These are phyloP conservation scores for Lichtheimia ramosa DNA, from an alignment of 371 early-diverging fungal genomes.

Conservation along the genomic window DNA sequence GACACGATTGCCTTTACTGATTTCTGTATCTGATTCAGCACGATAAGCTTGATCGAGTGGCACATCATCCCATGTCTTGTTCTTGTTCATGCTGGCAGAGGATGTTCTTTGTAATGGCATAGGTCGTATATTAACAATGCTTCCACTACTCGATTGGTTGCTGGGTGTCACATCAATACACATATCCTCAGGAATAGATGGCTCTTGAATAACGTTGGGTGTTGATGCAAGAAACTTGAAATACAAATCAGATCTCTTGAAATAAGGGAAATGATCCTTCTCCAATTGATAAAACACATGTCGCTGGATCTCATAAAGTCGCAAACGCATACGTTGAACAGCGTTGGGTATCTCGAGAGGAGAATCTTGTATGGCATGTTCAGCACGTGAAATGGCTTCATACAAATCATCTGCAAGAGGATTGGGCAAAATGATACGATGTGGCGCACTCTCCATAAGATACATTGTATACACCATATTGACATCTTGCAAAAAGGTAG, in stretches of 20 bases:
- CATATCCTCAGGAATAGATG: conserved; percentile 17
- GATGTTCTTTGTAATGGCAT: conserved; percentile 17
- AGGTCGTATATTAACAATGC: background rate
- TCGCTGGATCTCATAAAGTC: conserved; percentile 37
- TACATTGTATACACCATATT: conserved; percentile 72
- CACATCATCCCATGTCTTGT: conserved; percentile 15
- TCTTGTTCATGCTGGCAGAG: conserved; percentile 13
- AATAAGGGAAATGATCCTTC: conserved; percentile 59
- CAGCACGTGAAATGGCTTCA: conserved; percentile 20
- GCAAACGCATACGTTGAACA: conserved; percentile 22
- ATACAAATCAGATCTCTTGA: conserved; percentile 67
- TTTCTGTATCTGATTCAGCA: conserved; percentile 28
- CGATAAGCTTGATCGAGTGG: background rate
- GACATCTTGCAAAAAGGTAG: conserved; percentile 59
- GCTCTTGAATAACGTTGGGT: conserved; percentile 24
- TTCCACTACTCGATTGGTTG: background rate
- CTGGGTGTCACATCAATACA: conserved; percentile 32
- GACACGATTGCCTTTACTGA: background rate
- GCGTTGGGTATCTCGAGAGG: conserved; percentile 6
- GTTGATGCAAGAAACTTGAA: conserved; percentile 61
- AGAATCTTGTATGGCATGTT: conserved; percentile 11
- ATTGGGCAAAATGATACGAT: conserved; percentile 43
- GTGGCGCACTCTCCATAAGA: conserved; percentile 54
- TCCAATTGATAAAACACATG: conserved; percentile 70
- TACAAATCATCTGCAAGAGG: conserved; percentile 29